A percentile compares a stretch with the other conserved stretches of the same genome.
phyloP scores from a whole-genome alignment of 75 land plant species.

The Picea sitchensis region DNA sequence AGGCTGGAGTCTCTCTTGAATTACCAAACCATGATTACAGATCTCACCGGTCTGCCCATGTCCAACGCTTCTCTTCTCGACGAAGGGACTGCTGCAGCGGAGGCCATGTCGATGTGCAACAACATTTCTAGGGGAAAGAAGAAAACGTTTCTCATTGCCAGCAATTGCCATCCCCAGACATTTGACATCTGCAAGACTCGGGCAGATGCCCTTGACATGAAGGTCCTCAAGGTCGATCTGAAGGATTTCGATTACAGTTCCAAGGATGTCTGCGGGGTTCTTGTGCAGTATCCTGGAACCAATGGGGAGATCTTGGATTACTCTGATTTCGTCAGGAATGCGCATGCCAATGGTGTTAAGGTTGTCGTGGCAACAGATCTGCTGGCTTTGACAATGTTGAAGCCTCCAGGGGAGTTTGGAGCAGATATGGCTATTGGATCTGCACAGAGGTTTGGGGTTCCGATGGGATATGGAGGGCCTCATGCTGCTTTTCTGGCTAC shows the following conservation, averaged over 20 bases:
- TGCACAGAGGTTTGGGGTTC: slow-evolving; percentile 98
- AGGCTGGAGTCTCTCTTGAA: slow-evolving; percentile 88
- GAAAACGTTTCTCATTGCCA: slow-evolving; percentile 85
- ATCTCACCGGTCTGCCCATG: slow-evolving; percentile 96
- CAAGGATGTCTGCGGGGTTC: slow-evolving; percentile 92
- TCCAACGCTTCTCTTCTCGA: slow-evolving; percentile 95
- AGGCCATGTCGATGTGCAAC: slow-evolving; percentile 99
- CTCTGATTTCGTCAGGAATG: slow-evolving; percentile 64
- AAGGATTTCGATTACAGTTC: slow-evolving; percentile 72
- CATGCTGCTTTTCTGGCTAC: slow-evolving; percentile 99
- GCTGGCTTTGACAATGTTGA: slow-evolving; percentile 80
- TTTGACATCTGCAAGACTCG: slow-evolving; percentile 86
- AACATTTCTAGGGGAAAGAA: slow-evolving; percentile 78
- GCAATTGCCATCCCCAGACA: slow-evolving; percentile 94
- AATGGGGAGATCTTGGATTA: slow-evolving; percentile 87
- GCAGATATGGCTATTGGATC: slow-evolving; percentile 95
- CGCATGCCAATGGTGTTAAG: slow-evolving; percentile 92
- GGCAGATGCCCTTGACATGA: slow-evolving; percentile 84
- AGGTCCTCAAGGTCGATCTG: slow-evolving; percentile 56
- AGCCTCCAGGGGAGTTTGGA: slow-evolving; percentile 95
- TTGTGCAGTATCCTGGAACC: slow-evolving; percentile 97
- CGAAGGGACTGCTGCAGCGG: slow-evolving; percentile 98
- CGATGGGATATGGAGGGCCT: slow-evolving; percentile 99
- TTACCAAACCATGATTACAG: slow-evolving; percentile 87
- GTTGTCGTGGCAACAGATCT: slow-evolving; percentile 94